These are phyloP conservation scores for Boletus pseudopeckii DNA, from an alignment of 768 basidiomycete genomes.

Conservation along the genomic window DNA sequence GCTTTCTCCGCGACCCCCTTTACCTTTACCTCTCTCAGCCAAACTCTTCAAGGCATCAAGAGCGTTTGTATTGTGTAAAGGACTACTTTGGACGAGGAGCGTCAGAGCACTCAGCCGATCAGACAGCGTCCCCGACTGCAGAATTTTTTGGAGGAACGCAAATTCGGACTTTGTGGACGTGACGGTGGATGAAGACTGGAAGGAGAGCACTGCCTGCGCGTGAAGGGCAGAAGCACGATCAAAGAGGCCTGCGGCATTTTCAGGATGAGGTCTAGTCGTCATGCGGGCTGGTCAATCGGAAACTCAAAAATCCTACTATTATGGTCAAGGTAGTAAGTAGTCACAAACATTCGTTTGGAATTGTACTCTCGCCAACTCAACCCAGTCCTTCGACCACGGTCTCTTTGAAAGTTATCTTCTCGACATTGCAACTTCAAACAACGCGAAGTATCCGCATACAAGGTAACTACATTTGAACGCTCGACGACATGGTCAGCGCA, in stretches of 20 bases:
- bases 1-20: slow-evolving; percentile 90
- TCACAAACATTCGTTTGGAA: too few relatives aligned
- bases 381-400: neutral
- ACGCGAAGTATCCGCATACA: neutral
- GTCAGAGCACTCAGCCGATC: slow-evolving; percentile 91
- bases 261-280: neutral
- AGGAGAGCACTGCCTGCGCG: slow-evolving; percentile 39
- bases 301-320: too few relatives aligned
- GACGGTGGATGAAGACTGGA: slow-evolving; percentile 47
- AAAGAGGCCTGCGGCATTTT: slow-evolving; percentile 26
- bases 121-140: slow-evolving; percentile 84
- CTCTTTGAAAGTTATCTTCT: neutral
- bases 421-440: neutral
- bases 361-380: too few relatives aligned
- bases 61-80: slow-evolving; percentile 80
- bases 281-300: neutral
- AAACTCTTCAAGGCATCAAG: slow-evolving; percentile 71
- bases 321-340: too few relatives aligned
- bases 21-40: slow-evolving; percentile 74
- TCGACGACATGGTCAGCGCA: slow-evolving; percentile 28
- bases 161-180: slow-evolving; percentile 62
- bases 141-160: slow-evolving; percentile 79
- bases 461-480: neutral
- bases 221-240: slow-evolving; percentile 49
- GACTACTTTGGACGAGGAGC: slow-evolving; percentile 82